Evolutionary conservation across 1,284 basidiomycete genomes (phyloP).

Genomic region (Ganoderma multipileum): DNA sequence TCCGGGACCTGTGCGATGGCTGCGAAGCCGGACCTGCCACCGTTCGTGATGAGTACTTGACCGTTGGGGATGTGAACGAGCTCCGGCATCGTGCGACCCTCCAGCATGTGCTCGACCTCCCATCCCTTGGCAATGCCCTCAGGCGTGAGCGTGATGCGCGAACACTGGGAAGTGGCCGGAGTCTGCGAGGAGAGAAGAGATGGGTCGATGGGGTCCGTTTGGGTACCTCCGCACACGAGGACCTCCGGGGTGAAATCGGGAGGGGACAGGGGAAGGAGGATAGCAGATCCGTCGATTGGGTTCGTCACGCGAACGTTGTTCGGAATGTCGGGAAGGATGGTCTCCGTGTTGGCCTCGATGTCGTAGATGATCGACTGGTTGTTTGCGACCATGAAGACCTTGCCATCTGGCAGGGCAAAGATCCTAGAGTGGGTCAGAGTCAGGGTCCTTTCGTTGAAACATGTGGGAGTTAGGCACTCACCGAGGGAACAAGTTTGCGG

Average conservation of each 20-base stretch:
- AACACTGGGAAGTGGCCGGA: constrained; percentile 52
- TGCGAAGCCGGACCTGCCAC: constrained; percentile 60
- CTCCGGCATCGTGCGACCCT: constrained; percentile 81
- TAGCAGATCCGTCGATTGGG: constrained; percentile 54
- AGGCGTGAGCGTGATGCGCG: constrained; percentile 35
- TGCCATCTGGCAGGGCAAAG: constrained; percentile 44
- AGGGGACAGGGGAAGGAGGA: constrained; percentile 56
- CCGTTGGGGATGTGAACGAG: constrained; percentile 76
- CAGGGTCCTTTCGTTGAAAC: neutral
- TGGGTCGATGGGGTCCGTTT: constrained; percentile 39
- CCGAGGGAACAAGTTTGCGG: constrained; percentile 69
- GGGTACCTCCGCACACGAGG: constrained; percentile 55
- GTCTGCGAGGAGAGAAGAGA: constrained; percentile 45
- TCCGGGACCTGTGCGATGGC: constrained; percentile 60
- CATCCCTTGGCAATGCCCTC: constrained; percentile 36
- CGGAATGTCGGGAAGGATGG: constrained; percentile 51
- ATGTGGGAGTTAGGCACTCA: constrained; percentile 21
- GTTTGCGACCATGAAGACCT: constrained; percentile 52
- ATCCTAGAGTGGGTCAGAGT: constrained; percentile 17
- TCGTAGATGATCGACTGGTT: constrained; percentile 46
- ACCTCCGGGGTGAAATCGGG: constrained; percentile 54
- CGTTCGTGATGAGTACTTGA: constrained; percentile 77
- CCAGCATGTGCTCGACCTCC: constrained; percentile 76
- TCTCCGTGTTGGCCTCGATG: constrained; percentile 45
- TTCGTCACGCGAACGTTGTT: constrained; percentile 54